A percentile compares a stretch with the other conserved stretches of the same genome.
phyloP scores from a whole-genome alignment of 2,329 filamentous ascomycete genomes.

The Pyrenochaeta sp. region DNA sequence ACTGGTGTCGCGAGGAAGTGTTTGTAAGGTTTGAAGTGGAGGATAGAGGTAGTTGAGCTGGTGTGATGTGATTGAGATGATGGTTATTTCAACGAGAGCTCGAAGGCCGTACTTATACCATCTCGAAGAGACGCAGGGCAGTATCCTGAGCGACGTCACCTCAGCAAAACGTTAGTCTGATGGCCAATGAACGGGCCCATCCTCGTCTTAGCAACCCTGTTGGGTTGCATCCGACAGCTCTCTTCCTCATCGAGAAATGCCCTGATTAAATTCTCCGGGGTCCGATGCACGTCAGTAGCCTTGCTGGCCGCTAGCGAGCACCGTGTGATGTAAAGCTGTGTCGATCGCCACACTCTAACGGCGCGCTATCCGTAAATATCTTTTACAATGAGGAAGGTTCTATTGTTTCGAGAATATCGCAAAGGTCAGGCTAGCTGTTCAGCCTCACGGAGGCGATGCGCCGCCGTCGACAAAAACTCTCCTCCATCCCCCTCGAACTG shows the following conservation, averaged over 20 bases:
- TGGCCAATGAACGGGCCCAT: slow-evolving; percentile 1
- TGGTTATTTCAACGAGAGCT: background rate
- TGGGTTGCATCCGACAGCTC: slow-evolving; percentile 6
- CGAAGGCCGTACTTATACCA: slow-evolving; percentile 24
- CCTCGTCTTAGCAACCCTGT: slow-evolving; percentile 3
- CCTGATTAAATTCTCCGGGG: slow-evolving; percentile 12
- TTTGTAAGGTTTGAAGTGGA: background rate
- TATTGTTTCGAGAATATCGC: background rate
- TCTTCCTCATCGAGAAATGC: background rate
- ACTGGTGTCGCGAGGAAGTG: background rate
- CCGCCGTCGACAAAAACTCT: too few relatives aligned
- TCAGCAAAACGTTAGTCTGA: slow-evolving; percentile 4
- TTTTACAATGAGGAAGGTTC: background rate
- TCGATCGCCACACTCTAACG: background rate
- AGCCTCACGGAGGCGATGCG: too few relatives aligned
- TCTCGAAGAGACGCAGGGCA: background rate
- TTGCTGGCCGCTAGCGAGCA: background rate
- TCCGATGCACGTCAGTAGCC: background rate
- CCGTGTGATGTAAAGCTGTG: background rate
- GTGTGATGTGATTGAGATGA: slow-evolving; percentile 4
- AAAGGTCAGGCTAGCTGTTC: background rate
- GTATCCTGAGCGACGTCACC: slow-evolving; percentile 13
- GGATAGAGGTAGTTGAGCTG: background rate
- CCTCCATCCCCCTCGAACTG: too few relatives aligned
- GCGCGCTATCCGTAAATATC: background rate